Percentiles rank a stretch among this genome's conserved stretches.
Conservation (phyloP, 2,329 filamentous ascomycete species). For the Boeremia lycopersici region DNA sequence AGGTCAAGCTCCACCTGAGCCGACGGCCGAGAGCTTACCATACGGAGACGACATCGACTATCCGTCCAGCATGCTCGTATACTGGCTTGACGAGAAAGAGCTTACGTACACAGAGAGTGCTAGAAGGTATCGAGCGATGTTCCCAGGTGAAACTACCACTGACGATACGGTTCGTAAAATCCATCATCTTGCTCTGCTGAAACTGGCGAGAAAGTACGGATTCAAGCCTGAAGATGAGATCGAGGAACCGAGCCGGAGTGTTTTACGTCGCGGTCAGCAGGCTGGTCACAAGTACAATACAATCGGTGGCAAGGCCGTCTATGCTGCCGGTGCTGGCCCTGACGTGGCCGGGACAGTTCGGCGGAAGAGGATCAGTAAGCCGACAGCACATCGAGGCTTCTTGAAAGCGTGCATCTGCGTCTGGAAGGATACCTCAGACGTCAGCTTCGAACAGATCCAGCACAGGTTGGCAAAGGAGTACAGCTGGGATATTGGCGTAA, state of each 20-base stretch:
- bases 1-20: constrained; percentile 9
- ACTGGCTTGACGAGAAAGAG: constrained; percentile 21
- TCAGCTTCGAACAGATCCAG: constrained; percentile 19
- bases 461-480: constrained; percentile 17
- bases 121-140: constrained; percentile 11
- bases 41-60: constrained; percentile 21
- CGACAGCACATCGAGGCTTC: constrained; percentile 1
- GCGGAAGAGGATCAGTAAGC: neutral
- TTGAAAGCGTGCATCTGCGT: constrained; percentile 24
- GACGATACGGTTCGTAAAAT: constrained; percentile 23
- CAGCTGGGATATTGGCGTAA: constrained; percentile 16
- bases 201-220: constrained; percentile 14
- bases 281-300: constrained; percentile 4
- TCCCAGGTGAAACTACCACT: constrained; percentile 10
- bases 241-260: constrained; percentile 1
- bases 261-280: constrained; percentile 17
- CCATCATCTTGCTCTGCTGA: constrained; percentile 11
- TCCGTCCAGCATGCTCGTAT: constrained; percentile 18
- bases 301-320: constrained; percentile 1
- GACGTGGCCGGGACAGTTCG: neutral
- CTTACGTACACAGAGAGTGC: constrained; percentile 13
- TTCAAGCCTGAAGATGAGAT: constrained; percentile 10
- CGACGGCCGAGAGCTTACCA: constrained; percentile 3
- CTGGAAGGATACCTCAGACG: constrained; percentile 17
- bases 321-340: neutral